These are phyloP conservation scores for Penicillium olsonii DNA, from an alignment of 2,329 filamentous ascomycete species.

Conservation along the genomic window DNA sequence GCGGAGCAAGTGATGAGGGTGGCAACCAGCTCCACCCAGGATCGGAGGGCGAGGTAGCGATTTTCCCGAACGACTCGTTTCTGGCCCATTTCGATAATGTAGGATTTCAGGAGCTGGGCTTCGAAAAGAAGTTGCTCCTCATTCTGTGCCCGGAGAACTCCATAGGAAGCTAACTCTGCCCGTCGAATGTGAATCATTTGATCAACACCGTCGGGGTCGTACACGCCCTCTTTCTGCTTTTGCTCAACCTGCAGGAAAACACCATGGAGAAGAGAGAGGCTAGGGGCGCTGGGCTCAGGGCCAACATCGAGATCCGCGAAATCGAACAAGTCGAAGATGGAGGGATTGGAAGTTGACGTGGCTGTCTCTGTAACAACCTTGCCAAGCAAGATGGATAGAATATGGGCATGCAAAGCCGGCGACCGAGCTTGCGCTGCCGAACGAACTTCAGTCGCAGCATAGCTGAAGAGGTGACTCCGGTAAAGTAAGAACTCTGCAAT, in stretches of 20 bases:
- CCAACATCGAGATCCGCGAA: slow-evolving; percentile 71
- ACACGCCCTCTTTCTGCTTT: slow-evolving; percentile 55
- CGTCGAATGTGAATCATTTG: slow-evolving; percentile 67
- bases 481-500: slow-evolving; percentile 77
- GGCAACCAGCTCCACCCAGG: slow-evolving; percentile 82
- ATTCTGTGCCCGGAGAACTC: slow-evolving; percentile 47
- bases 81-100: slow-evolving; percentile 45
- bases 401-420: slow-evolving; percentile 68
- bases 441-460: slow-evolving; percentile 81
- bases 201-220: slow-evolving; percentile 69
- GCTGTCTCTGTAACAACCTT: slow-evolving; percentile 65
- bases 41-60: slow-evolving; percentile 69
- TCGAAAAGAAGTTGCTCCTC: slow-evolving; percentile 45
- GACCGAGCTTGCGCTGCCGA: slow-evolving; percentile 70
- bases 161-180: slow-evolving; percentile 39
- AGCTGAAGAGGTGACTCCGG: slow-evolving; percentile 78
- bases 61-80: slow-evolving; percentile 37
- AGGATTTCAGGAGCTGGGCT: slow-evolving; percentile 38
- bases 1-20: slow-evolving; percentile 82
- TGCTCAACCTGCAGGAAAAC: slow-evolving; percentile 68
- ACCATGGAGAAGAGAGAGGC: slow-evolving; percentile 62
- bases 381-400: slow-evolving; percentile 72
- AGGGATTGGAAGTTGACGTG: slow-evolving; percentile 67
- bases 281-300: slow-evolving; percentile 50
- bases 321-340: slow-evolving; percentile 90